Evolutionary conservation across 192 early-diverging fungal genomes (phyloP), one percentile per base, ranked within the genome.

Genomic region (Entomortierella chlamydospora): DNA sequence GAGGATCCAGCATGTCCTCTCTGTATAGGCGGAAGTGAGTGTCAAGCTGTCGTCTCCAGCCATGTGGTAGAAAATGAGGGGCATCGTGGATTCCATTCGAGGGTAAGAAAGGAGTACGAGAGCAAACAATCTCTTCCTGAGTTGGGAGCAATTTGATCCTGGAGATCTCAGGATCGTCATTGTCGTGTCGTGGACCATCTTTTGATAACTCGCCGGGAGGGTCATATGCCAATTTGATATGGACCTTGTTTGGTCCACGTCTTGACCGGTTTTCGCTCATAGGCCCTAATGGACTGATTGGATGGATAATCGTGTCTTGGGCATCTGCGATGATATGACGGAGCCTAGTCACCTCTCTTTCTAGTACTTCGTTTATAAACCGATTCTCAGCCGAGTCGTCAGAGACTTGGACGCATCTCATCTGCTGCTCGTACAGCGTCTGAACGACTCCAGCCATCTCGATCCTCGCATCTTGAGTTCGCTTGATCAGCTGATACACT

Each of bases 1-100:
- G 20, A 39, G 88, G 54, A 17, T 68, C 61, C 33, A 90, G 56
- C 69, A 89, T 73, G 29, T 91, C 90, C 51, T 91, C 89, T 17
- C 90, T 66, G 13, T 89, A 72, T 4, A 91, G 64, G 1, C 89
- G 87, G 58, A 90, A 91, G 51, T 90, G 86, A 8, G 71, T 82
- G 64, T 91, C 89, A 11, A 90, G 23, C 29, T 86, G 81, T 6
- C 87, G 83, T 11, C 67, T 79, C 43, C 81, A 62, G 2, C 89
- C 90, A 29, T 41, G 41, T 2, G 74, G 64, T 8, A 89, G 57
- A 52, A 84, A 88, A 66, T 89, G 87, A 12, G 83, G 86, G 0
- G 79, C 63, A 28, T 68, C 73, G 9, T 63, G 60, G n/a, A 70
- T 45, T 28, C 56, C 71, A 34, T 87, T 85, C 15, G 82, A 80